Percentiles rank a stretch among this genome's conserved stretches.
Evolutionary conservation across 495 filamentous ascomycete species (phyloP).

Genomic region (Chaetomium cochliodes): DNA sequence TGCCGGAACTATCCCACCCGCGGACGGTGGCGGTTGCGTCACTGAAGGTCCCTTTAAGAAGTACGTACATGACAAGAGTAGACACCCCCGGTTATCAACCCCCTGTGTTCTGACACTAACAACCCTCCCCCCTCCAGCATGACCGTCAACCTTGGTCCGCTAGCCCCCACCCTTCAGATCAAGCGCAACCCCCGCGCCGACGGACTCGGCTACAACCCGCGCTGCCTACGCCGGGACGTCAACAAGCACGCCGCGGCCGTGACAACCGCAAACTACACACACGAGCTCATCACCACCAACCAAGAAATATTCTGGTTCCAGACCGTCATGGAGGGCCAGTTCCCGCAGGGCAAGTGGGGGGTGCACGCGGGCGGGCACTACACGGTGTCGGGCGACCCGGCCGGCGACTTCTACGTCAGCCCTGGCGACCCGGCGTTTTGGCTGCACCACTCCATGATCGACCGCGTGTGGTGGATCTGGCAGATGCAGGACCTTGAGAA

Average conservation of each 20-base stretch:
- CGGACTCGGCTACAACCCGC: constrained; percentile 53
- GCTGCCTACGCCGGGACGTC: constrained; percentile 67
- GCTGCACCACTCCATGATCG: constrained; percentile 66
- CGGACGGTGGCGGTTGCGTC: constrained; percentile 64
- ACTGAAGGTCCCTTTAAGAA: constrained; percentile 58
- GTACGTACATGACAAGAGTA: constrained; percentile 16
- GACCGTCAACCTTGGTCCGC: constrained; percentile 30
- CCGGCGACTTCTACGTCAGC: constrained; percentile 54
- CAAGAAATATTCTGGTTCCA: constrained; percentile 54
- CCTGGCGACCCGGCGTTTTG: constrained; percentile 68
- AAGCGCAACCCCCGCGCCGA: constrained; percentile 39
- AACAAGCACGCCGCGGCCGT: constrained; percentile 51
- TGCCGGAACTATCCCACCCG: constrained; percentile 42
- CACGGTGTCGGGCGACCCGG: constrained; percentile 38
- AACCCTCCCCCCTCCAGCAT: constrained; percentile 17
- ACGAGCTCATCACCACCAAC: constrained; percentile 46
- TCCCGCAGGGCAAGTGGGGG: constrained; percentile 41
- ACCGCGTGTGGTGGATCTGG: constrained; percentile 70
- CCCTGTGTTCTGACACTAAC: neutral
- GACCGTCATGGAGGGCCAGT: constrained; percentile 39
- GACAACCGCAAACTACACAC: constrained; percentile 29
- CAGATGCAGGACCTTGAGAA: constrained; percentile 56
- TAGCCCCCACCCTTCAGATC: constrained; percentile 39
- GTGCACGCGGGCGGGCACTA: constrained; percentile 68
- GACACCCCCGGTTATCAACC: no score